Base-by-base conservation (phyloP, 169 alveolate genomes). In the Cryptosporidium parvum region DNA sequence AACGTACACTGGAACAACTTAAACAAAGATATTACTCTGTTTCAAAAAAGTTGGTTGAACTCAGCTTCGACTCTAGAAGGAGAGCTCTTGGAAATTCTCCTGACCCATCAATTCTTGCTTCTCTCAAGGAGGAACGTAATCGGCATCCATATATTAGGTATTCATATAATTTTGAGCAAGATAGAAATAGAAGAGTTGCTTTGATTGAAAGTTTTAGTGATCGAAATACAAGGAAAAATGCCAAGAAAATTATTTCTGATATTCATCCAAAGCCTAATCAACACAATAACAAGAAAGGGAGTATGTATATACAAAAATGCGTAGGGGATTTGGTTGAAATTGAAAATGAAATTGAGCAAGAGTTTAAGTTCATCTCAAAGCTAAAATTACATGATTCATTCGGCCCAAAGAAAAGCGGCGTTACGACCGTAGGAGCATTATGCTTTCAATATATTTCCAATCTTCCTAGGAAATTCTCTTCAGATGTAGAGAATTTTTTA, bases 1-100 rank as follows among this genome's bases (percentile, higher is more conserved):
- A 80, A 48, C 69, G 89, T 18, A 84, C 96, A 7, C 68, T 95
- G 31, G 97, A 95, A 93, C 94, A 94, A 71, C 84, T 95, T 80
- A 95, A 95, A 71, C 96, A 94, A 29, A 71, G 96, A 18, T 95
- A 93, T 93, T 95, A 95, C 68, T 89, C 93, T 18, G 95, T 95
- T 33, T 92, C 97, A 39, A 95, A 93, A 86, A 91, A 94, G 61
- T 91, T 95, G 45, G 92, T 94, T 35, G 97, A 95, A 86, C 91
- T 85, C 89, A 59, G 86, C 21, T 94, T 87, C 52, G 96, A 95
- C 91, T 93, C 93, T 69, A 94, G 92, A 85, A 93, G 94, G 33
- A 94, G 94, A 56, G 70, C 93, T 21, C 96, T 94, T 85, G 93
- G 93, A 72, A 84, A 94, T 69, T 93, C 94, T 75, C 93, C 93